A percentile compares a stretch with the other conserved stretches of the same genome.
Evolutionary conservation across 2,329 filamentous ascomycete species (phyloP).

Genomic region (Lojkania enalia): DNA sequence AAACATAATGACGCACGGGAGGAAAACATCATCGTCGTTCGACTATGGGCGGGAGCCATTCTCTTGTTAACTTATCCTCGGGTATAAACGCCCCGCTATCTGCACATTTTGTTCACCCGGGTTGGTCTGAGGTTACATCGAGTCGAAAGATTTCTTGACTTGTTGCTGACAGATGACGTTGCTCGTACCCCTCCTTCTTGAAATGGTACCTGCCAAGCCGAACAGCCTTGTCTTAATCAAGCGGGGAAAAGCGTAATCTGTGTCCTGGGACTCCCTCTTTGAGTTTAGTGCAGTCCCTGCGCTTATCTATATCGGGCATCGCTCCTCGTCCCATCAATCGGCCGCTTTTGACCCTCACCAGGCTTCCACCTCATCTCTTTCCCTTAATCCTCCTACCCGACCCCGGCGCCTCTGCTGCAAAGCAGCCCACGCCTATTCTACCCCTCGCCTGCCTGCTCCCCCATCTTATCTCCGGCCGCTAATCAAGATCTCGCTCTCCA

Average conservation of each 20-base stretch:
- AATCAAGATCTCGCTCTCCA: slow-evolving; percentile 2
- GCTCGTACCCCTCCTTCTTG: slow-evolving; percentile 18
- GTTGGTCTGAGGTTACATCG: slow-evolving; percentile 27
- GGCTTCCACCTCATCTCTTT: slow-evolving; percentile 9
- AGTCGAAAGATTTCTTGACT: slow-evolving; percentile 2
- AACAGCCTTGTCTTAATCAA: no score
- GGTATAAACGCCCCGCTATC: slow-evolving; percentile 17
- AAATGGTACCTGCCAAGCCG: slow-evolving; percentile 22
- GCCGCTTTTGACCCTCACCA: slow-evolving; percentile 11
- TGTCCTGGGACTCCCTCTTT: slow-evolving; percentile 3
- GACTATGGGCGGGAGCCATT: neutral
- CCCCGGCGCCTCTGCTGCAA: no score
- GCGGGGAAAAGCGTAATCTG: no score
- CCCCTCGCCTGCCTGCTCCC: no score
- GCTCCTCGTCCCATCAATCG: slow-evolving; percentile 10
- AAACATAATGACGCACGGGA: neutral
- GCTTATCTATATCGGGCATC: slow-evolving; percentile 11
- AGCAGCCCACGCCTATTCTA: no score
- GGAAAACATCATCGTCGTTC: neutral
- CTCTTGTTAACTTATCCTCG: neutral
- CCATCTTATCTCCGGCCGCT: slow-evolving; percentile 5
- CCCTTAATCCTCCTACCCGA: no score
- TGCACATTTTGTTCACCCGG: neutral
- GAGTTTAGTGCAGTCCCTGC: slow-evolving; percentile 10
- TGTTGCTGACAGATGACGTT: slow-evolving; percentile 18